Evolutionary conservation across 169 alveolate genomes (phyloP), one percentile per base, ranked within the genome.

Genomic region (Plasmodium blacklocki): DNA sequence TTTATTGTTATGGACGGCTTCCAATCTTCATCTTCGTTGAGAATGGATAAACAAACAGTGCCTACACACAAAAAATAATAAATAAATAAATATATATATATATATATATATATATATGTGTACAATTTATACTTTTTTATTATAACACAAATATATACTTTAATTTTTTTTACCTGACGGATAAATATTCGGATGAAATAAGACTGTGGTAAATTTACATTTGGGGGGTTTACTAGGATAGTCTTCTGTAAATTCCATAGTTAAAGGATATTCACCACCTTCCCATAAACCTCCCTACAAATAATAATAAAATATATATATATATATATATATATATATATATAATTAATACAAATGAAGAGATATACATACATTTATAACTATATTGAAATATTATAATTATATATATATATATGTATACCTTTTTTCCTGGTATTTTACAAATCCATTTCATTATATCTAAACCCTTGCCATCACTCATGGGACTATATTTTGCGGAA

Each of bases 11-110:
- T 98, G 14, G 99, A 98, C n/a, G 99, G 99, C 93, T 97, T 98
- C 99, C 99, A 99, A 78, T 98, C 99, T 96, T 98, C 99, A 93
- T 99, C 99, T 94, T 99, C 99, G 92, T 98, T 98, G n/a, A 99
- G 94, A 73, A 99, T 99, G 23, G 99, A 97, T 52, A 98, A 96
- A 73, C 99, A 98, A 21, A 98, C 99, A 12, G 99, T 98, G 6
- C 90, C 90, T 80, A 39, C 11, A 23, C 29, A 19, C 18, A 60
- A 45, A 59, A 78, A 23, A 39, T 18, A 43, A 15, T 50, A 67
- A 32, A 43, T 5, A 12, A 43, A 15, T n/a, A 18, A 62, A 18
- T n/a, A 56, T 11, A 73, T 45, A 19, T 59, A 3, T 45, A 73
- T 19, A 0, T 73, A 47, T 43, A 19, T 26, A 9, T 9, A n/a